These are phyloP conservation scores for Oropetium thomaeum DNA, from an alignment of 176 grass and related monocot species.

Conservation along the genomic window DNA sequence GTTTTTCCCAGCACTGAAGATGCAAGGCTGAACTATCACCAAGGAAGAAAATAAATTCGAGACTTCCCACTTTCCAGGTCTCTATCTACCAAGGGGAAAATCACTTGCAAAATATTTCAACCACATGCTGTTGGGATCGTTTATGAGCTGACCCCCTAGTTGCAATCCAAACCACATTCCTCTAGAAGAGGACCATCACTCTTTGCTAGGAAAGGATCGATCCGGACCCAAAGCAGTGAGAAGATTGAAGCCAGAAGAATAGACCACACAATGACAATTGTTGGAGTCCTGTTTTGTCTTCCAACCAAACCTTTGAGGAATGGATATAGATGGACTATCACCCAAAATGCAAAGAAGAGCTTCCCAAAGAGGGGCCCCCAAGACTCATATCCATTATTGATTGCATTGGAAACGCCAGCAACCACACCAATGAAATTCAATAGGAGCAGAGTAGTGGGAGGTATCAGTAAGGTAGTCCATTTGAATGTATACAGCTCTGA, in stretches of 20 bases:
- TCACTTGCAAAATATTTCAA: slow-evolving; percentile 41
- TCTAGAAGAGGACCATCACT: slow-evolving; percentile 38
- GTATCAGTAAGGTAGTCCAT: slow-evolving; percentile 67
- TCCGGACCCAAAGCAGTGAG: slow-evolving; percentile 65
- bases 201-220: slow-evolving; percentile 65
- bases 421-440: slow-evolving; percentile 67
- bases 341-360: slow-evolving; percentile 76
- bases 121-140: slow-evolving; percentile 1
- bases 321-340: slow-evolving; percentile 73
- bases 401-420: slow-evolving; percentile 61
- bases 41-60: slow-evolving; percentile 37
- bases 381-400: slow-evolving; percentile 74
- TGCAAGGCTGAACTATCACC: slow-evolving; percentile 39
- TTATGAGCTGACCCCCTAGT: slow-evolving; percentile 32
- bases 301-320: slow-evolving; percentile 81
- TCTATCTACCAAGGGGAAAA: slow-evolving; percentile 46
- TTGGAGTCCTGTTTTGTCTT: slow-evolving; percentile 71
- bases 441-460: slow-evolving; percentile 59
- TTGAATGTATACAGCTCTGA: slow-evolving; percentile 75
- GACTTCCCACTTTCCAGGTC: slow-evolving; percentile 12
- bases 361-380: slow-evolving; percentile 74
- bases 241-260: slow-evolving; percentile 76
- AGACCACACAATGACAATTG: slow-evolving; percentile 73
- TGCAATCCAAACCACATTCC: slow-evolving; percentile 55
- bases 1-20: slow-evolving; percentile 36